These are phyloP conservation scores for Phytophthora lateralis DNA, from an alignment of 352 stramenopile species.

Conservation along the genomic window DNA sequence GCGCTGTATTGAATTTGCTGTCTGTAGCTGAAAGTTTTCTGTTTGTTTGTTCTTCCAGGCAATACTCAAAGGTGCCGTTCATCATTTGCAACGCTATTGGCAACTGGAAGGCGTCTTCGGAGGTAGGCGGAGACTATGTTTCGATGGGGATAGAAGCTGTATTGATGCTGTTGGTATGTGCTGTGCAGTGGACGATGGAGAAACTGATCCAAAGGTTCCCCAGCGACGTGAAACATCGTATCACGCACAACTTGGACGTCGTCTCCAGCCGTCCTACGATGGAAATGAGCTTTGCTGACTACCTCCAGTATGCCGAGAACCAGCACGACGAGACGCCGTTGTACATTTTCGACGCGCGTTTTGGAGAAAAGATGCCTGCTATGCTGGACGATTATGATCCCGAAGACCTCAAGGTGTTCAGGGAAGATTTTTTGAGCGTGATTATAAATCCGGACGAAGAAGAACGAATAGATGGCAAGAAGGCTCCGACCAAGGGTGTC, in stretches of 20 bases:
- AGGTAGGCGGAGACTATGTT: constrained; percentile 35
- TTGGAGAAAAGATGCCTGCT: constrained; percentile 82
- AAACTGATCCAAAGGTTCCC: constrained; percentile 61
- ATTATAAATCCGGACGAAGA: constrained; percentile 32
- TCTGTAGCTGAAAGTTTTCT: neutral
- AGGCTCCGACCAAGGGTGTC: constrained; percentile 20
- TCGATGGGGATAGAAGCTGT: neutral
- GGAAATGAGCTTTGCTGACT: constrained; percentile 83
- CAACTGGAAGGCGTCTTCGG: constrained; percentile 71
- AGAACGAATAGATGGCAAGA: constrained; percentile 16
- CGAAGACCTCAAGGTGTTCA: constrained; percentile 69
- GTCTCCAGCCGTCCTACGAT: constrained; percentile 53
- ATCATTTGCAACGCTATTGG: constrained; percentile 72
- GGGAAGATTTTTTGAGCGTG: constrained; percentile 74
- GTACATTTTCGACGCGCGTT: constrained; percentile 88
- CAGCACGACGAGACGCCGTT: constrained; percentile 87
- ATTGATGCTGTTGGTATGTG: constrained; percentile 5
- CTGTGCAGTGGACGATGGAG: constrained; percentile 69
- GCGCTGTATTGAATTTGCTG: neutral
- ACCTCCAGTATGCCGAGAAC: constrained; percentile 58
- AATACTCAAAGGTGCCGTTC: constrained; percentile 75
- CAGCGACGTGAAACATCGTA: constrained; percentile 50
- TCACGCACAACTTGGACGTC: constrained; percentile 88
- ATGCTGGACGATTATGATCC: constrained; percentile 75
- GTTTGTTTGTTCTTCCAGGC: constrained; percentile 34